Conservation (phyloP, 148 eudicot genomes). For the Vaccinium myrtillus region DNA sequence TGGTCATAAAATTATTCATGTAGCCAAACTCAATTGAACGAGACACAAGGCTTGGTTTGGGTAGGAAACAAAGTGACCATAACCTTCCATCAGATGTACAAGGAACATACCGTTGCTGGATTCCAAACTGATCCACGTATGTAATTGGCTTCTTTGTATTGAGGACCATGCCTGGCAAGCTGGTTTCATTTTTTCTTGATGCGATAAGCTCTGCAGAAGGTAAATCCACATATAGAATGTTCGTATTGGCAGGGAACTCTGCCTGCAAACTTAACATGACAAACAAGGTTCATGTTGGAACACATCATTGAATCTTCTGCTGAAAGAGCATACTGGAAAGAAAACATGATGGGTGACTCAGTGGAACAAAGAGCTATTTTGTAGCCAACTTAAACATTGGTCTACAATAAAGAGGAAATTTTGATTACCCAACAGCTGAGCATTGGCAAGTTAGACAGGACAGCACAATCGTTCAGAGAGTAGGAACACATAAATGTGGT, state of each 20-base stretch:
- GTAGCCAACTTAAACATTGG: neutral
- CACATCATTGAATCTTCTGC: constrained; percentile 4
- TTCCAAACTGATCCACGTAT: constrained; percentile 75
- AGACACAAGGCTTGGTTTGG: neutral
- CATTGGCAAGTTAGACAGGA: neutral
- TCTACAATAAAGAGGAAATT: neutral
- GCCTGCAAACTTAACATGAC: constrained; percentile 63
- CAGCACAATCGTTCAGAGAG: neutral
- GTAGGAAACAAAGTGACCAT: neutral
- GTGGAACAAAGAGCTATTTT: neutral
- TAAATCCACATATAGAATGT: constrained; percentile 89
- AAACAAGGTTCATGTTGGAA: constrained; percentile 31
- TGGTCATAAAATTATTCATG: neutral
- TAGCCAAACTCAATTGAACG: neutral
- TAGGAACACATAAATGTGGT: neutral
- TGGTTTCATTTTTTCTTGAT: constrained; percentile 56
- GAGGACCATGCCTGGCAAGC: constrained; percentile 94
- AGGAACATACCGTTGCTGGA: constrained; percentile 61
- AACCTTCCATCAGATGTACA: neutral
- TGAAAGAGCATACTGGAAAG: neutral
- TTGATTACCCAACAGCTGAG: neutral
- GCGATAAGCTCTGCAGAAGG: constrained; percentile 80
- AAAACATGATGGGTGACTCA: neutral
- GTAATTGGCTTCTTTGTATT: constrained; percentile 80
- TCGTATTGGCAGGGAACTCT: constrained; percentile 94